These are phyloP conservation scores for Mucor irregularis DNA, from an alignment of 371 early-diverging fungal species.

Conservation along the genomic window DNA sequence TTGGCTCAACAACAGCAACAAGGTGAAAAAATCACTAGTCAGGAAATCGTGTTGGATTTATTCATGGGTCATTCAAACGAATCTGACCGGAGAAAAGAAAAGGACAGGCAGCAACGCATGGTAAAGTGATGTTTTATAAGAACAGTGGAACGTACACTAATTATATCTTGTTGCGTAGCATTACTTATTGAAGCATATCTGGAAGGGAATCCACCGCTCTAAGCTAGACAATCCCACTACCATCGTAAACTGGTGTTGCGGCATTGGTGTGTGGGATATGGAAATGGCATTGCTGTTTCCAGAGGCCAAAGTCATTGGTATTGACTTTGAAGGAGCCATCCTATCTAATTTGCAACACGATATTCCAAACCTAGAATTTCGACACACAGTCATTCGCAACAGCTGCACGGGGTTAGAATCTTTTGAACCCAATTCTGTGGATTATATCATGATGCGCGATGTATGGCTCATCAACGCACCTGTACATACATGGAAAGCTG, in stretches of 20 bases:
- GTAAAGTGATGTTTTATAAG: conserved; percentile 9
- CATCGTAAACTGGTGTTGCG: conserved; percentile 42
- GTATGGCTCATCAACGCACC: conserved; percentile 32
- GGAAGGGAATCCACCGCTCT: conserved; percentile 24
- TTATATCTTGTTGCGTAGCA: conserved; percentile 32
- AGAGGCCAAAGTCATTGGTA: conserved; percentile 27
- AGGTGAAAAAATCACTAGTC: neutral
- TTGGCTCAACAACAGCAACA: too few relatives aligned
- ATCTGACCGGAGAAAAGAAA: conserved; percentile 4
- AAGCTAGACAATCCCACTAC: conserved; percentile 23
- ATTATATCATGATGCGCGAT: conserved; percentile 38
- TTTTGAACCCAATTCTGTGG: conserved; percentile 21
- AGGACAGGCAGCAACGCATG: conserved; percentile 32
- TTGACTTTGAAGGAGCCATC: conserved; percentile 22
- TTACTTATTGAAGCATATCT: conserved; percentile 34
- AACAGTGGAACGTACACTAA: neutral
- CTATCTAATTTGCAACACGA: conserved; percentile 5
- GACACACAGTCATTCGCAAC: conserved; percentile 11
- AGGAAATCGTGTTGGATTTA: conserved; percentile 1
- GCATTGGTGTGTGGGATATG: conserved; percentile 42
- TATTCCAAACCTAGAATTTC: conserved; percentile 22
- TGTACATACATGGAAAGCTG: conserved; percentile 22
- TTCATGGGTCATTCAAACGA: neutral
- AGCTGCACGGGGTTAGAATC: conserved; percentile 26
- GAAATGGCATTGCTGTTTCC: conserved; percentile 43